Base-by-base conservation (phyloP, 2,329 filamentous ascomycete species). In the Curvularia sp. region DNA sequence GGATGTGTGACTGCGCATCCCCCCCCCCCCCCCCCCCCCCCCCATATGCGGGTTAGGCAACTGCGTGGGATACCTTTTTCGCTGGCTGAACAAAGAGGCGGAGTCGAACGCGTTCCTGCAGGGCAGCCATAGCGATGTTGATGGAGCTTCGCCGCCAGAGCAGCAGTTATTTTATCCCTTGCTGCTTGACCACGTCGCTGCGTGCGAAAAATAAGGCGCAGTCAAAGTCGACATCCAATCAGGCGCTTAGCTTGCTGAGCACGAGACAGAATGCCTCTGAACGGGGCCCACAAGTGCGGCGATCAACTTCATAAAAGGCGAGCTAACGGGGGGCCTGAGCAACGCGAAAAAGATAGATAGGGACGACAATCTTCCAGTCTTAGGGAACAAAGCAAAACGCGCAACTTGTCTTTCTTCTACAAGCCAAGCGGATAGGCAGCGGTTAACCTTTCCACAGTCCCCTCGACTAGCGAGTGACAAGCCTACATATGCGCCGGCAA, bases 21-120 rank as follows among this genome's bases (percentile, higher is more conserved):
- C 32, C 41, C 39, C 32, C 32, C 34, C 7, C 39, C 15, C 15
- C 21, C 52, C 8, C 15, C 25, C n/a, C n/a, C n/a, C n/a, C n/a
- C n/a, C n/a, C n/a, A n/a, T n/a, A n/a, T 52, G 53, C 41, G 53
- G 19, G 39, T 45, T 30, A 42, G 25, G 27, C 27, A 36, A 15
- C 19, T 15, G 13, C 8, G 27, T 42, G n/a, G 12, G 13, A 27
- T 19, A 27, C 34, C 21, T 27, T 12, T 27, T 32, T 50, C 34
- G 50, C 48, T 38, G 32, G n/a, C 48, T 15, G 30, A 30, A 36
- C 43, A 39, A 19, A 38, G 48, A 36, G 53, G 48, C 53, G 48
- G 25, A 56, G 41, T 45, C 18, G 18, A 52, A 39, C 47, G 32
- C 13, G 25, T 36, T 30, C 46, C 28, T 18, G 28, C 53, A 30